Percentiles rank a stretch among this genome's conserved stretches.
Conservation (phyloP, 1,284 basidiomycete species). For the Trichosporon faecale region DNA sequence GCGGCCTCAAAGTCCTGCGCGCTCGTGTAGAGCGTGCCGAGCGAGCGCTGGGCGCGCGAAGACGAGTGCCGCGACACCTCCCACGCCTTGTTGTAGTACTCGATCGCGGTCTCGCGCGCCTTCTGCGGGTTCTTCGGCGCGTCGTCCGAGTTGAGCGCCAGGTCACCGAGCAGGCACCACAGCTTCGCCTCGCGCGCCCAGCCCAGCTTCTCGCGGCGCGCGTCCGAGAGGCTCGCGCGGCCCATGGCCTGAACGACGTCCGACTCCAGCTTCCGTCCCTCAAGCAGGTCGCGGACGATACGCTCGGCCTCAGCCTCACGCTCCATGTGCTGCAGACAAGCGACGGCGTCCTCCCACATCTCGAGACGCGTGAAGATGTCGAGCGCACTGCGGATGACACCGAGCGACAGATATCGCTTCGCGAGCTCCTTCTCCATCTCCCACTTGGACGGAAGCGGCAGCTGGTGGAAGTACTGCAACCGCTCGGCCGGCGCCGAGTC, state of each 20-base stretch:
- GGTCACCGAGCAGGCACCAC: constrained; percentile 92
- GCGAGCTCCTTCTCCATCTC: constrained; percentile 86
- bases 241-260: constrained; percentile 67
- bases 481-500: constrained; percentile 64
- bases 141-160: constrained; percentile 61
- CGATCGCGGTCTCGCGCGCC: constrained; percentile 56
- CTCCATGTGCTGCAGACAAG: constrained; percentile 78
- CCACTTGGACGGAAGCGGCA: constrained; percentile 83
- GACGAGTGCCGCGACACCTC: constrained; percentile 71
- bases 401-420: constrained; percentile 71
- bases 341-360: constrained; percentile 95
- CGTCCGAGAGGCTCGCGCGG: constrained; percentile 56
- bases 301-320: constrained; percentile 68
- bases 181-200: constrained; percentile 79
- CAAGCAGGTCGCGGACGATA: constrained; percentile 77
- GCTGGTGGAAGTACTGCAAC: constrained; percentile 70
- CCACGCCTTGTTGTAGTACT: constrained; percentile 84
- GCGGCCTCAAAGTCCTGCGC: constrained; percentile 64
- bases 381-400: constrained; percentile 79
- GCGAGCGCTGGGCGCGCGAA: constrained; percentile 81
- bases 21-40: constrained; percentile 80
- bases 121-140: constrained; percentile 32
- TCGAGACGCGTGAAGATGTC: constrained; percentile 89
- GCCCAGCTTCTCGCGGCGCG: constrained; percentile 60
- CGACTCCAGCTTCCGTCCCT: constrained; percentile 74